Evolutionary conservation across 2,329 filamentous ascomycete species (phyloP).

Genomic region (Alternaria metachromatica): DNA sequence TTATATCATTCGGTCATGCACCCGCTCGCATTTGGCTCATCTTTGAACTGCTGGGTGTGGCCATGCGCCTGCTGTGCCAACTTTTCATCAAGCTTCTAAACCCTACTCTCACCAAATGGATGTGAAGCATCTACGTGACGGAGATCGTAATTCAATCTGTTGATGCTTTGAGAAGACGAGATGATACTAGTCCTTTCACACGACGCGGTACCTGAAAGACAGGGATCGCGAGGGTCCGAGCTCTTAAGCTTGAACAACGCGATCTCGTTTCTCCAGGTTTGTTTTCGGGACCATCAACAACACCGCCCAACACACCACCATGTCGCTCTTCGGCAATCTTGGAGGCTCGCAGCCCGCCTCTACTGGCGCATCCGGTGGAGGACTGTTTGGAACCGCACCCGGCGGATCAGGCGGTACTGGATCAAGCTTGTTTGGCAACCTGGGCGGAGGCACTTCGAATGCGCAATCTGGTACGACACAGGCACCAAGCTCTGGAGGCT

Average conservation of each 20-base stretch:
- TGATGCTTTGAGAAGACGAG: neutral
- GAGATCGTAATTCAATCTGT: neutral
- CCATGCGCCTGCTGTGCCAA: neutral
- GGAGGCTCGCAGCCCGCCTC: conserved; percentile 39
- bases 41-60: neutral
- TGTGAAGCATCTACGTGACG: neutral
- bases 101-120: neutral
- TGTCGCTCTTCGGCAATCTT: conserved; percentile 44
- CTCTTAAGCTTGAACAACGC: conserved; percentile 30
- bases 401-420: conserved; percentile 31
- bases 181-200: neutral
- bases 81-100: neutral
- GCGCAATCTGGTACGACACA: conserved; percentile 35
- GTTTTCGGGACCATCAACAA: conserved; percentile 40
- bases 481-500: conserved; percentile 33
- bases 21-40: neutral
- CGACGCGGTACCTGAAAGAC: conserved; percentile 18
- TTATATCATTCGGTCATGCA: neutral
- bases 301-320: conserved; percentile 35
- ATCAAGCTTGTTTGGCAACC: conserved; percentile 38
- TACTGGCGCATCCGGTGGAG: conserved; percentile 27
- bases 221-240: conserved; percentile 17
- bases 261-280: conserved; percentile 30
- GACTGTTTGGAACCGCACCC: conserved; percentile 36
- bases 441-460: conserved; percentile 33